Evolutionary conservation across 257 asterid species (phyloP).

Genomic region (Nicotiana paniculata): DNA sequence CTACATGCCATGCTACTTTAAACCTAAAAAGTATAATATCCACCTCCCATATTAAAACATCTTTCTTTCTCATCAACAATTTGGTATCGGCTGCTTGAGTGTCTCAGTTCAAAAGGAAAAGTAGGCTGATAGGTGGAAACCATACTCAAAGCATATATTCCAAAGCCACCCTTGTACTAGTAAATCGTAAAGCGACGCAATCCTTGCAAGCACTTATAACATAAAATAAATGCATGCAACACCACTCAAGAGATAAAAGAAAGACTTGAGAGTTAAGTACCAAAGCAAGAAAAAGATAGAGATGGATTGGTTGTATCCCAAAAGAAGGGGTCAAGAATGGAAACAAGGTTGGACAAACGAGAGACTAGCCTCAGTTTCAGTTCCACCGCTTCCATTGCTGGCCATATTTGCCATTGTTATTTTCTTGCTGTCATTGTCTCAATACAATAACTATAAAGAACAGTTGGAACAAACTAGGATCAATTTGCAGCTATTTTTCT

Average conservation of each 20-base stretch:
- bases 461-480: conserved; percentile 23
- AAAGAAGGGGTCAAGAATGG: conserved; percentile 43
- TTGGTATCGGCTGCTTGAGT: conserved; percentile 39
- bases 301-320: conserved; percentile 43
- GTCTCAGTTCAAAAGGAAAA: conserved; percentile 30
- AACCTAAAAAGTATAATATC: not conserved
- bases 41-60: not conserved
- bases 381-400: conserved; percentile 56
- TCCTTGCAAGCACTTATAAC: conserved; percentile 10
- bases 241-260: not conserved
- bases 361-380: conserved; percentile 38
- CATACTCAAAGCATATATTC: conserved; percentile 65
- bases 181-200: conserved; percentile 16
- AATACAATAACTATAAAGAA: conserved; percentile 42
- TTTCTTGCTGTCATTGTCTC: conserved; percentile 48
- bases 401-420: conserved; percentile 47
- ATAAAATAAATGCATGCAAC: not conserved
- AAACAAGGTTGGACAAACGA: conserved; percentile 49
- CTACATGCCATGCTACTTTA: not conserved
- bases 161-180: conserved; percentile 23
- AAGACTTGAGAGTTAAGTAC: not conserved
- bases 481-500: conserved; percentile 43
- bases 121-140: conserved; percentile 19
- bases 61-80: not conserved
- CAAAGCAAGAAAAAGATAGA: not conserved